Base-by-base conservation (phyloP, 257 asterid species). In the Fraxinus excelsior region DNA sequence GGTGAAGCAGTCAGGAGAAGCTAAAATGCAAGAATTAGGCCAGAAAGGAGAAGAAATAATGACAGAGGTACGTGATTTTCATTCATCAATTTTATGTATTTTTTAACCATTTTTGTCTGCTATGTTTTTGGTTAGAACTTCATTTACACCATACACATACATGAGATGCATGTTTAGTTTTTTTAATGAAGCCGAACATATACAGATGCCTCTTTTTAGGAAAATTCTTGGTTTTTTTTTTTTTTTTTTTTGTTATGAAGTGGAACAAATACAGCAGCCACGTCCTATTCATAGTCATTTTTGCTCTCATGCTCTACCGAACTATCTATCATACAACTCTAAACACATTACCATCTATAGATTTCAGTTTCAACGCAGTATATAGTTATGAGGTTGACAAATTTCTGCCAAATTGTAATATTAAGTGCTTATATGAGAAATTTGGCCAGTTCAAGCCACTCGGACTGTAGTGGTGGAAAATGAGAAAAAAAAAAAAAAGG, bases 21-120 rank as follows among this genome's bases (percentile, higher is more conserved):
- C 92, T 72, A 88, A 82, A 82, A 82, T 85, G 80, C 88, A 79
- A 53, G 83, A 88, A 84, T 74, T 92, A 46, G 23, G 56, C 80
- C 77, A 56, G 67, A 88, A 88, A 83, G 82, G 82, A 77, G 94
- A 92, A 86, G 91, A 91, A 84, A 88, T 94, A 58, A 72, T 80
- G 76, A 78, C 79, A 5, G 90, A 86, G 97, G 98, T 92, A 84
- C 58, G 37, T 13, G 13, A 35, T 58, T 49, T 66, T 18, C 16
- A 1, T 29, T 37, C 11, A 7, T 64, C 73, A 35, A 25, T 12
- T 67, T 37, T 31, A 9, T 1, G 18, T 31, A 18, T 2, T 53
- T 74, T 16, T 16, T 12, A 1, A 19, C n/a, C 16, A 8, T 37
- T 3, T 51, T 21, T 56, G 32, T 58, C 28, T 60, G 51, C 78